A percentile compares a stretch with the other conserved stretches of the same genome.
phyloP scores from a whole-genome alignment of 441 rosid genomes.

The Pelargonium citronellum region DNA sequence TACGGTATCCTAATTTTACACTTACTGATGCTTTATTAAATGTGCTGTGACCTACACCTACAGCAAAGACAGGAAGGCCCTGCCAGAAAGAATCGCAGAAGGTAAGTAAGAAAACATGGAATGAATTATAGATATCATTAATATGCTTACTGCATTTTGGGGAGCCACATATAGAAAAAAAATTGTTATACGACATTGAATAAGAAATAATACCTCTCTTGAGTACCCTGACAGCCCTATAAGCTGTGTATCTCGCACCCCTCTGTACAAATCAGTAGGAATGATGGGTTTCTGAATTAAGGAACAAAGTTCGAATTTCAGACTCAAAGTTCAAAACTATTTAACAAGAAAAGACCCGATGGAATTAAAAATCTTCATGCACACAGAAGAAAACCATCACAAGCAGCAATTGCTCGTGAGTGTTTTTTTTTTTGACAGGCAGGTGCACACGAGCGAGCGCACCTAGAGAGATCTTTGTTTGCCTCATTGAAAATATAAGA shows the following conservation, averaged over 20 bases:
- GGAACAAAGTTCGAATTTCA: slow-evolving; percentile 11
- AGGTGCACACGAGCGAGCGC: neutral
- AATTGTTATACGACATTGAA: slow-evolving; percentile 5
- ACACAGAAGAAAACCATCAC: neutral
- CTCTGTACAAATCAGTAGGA: slow-evolving; percentile 61
- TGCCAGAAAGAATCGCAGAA: slow-evolving; percentile 28
- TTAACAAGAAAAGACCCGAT: neutral
- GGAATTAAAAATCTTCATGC: neutral
- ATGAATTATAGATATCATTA: slow-evolving; percentile 8
- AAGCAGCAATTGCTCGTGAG: neutral
- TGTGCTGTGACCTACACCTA: slow-evolving; percentile 80
- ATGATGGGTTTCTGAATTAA: slow-evolving; percentile 69
- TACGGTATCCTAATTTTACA: slow-evolving; percentile 11
- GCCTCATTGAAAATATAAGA: neutral
- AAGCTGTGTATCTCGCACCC: slow-evolving; percentile 78
- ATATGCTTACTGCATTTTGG: neutral
- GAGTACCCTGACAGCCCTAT: slow-evolving; percentile 93
- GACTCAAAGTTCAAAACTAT: neutral
- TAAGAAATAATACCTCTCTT: slow-evolving; percentile 55
- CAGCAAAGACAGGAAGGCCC: slow-evolving; percentile 87
- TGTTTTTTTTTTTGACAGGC: neutral
- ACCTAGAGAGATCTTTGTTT: neutral
- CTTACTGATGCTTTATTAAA: slow-evolving; percentile 95
- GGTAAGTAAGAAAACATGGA: slow-evolving; percentile 10
- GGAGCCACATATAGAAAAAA: neutral